These are phyloP conservation scores for Coemansia sp. DNA, from an alignment of 192 early-diverging fungal species.

Conservation along the genomic window DNA sequence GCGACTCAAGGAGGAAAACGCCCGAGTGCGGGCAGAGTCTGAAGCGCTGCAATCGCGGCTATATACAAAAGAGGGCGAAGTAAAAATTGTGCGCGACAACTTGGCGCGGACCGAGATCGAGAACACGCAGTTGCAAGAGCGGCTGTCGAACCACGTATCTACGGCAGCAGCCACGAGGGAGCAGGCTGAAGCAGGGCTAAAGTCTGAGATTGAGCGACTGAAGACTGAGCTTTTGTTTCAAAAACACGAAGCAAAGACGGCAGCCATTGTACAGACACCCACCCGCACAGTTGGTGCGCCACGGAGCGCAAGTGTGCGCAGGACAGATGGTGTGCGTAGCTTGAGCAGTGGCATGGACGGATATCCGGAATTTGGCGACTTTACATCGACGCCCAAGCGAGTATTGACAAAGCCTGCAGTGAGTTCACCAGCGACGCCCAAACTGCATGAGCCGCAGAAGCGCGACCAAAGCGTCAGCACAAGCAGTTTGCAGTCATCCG, in stretches of 20 bases:
- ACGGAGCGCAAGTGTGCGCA: constrained; percentile 6
- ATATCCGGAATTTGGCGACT: constrained; percentile 39
- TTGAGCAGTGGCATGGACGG: background rate
- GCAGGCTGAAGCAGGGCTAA: constrained; percentile 13
- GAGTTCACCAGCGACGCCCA: background rate
- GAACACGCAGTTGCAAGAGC: constrained; percentile 50
- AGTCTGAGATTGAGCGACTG: constrained; percentile 39
- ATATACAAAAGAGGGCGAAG: constrained; percentile 50
- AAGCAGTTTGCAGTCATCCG: background rate
- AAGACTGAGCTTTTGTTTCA: constrained; percentile 39
- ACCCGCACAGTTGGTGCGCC: constrained; percentile 1
- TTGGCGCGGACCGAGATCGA: constrained; percentile 49
- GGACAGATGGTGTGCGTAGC: background rate
- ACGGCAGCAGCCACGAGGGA: constrained; percentile 3
- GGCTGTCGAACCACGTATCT: constrained; percentile 34
- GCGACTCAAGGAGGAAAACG: constrained; percentile 32
- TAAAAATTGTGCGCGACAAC: constrained; percentile 47
- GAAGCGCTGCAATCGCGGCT: constrained; percentile 35
- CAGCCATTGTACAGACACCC: constrained; percentile 3
- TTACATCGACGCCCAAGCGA: constrained; percentile 23
- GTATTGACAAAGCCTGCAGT: background rate
- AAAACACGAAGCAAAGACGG: constrained; percentile 30
- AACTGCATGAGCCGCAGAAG: background rate
- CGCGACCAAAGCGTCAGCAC: background rate
- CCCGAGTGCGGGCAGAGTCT: constrained; percentile 17